Conservation (phyloP, 441 rosid species). For the Euphorbia schlechtendalii region DNA sequence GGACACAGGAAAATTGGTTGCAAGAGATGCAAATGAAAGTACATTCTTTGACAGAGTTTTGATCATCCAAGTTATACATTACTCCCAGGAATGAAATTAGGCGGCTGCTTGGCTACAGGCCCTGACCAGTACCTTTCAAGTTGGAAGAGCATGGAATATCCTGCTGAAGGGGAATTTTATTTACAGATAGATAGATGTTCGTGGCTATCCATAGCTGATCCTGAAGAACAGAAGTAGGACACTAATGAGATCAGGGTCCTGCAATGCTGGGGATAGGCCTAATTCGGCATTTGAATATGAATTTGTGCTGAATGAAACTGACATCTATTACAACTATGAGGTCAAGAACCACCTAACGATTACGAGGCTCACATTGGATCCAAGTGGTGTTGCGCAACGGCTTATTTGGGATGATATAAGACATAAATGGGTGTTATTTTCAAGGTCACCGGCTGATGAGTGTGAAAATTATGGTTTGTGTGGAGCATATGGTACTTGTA, state of each 20-base stretch:
- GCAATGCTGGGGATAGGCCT: slow-evolving; percentile 44
- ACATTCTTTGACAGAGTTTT: no score
- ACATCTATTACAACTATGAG: slow-evolving; percentile 34
- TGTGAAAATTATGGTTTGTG: no score
- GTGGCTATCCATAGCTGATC: slow-evolving; percentile 45
- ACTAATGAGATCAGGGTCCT: no score
- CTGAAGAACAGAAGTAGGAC: slow-evolving; percentile 15
- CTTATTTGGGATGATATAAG: slow-evolving; percentile 32
- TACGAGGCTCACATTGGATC: slow-evolving; percentile 30
- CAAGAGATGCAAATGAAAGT: slow-evolving; percentile 10
- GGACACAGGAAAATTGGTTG: slow-evolving; percentile 54
- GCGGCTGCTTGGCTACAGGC: slow-evolving; percentile 8
- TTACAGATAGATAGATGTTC: slow-evolving; percentile 29
- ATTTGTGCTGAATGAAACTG: slow-evolving; percentile 26
- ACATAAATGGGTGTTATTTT: slow-evolving; percentile 40
- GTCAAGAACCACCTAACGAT: slow-evolving; percentile 12
- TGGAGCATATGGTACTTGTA: slow-evolving; percentile 34
- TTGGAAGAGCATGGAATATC: slow-evolving; percentile 57
- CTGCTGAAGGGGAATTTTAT: slow-evolving; percentile 45
- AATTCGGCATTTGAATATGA: slow-evolving; percentile 23
- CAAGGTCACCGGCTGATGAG: slow-evolving; percentile 22
- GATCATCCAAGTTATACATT: slow-evolving; percentile 50
- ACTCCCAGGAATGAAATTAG: slow-evolving; percentile 53
- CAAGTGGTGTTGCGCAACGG: slow-evolving; percentile 34
- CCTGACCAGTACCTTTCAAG: slow-evolving; percentile 22